Evolutionary conservation across 2,329 filamentous ascomycete species (phyloP), one percentile per base, ranked within the genome.

Genomic region (Diaporthe ilicicola): DNA sequence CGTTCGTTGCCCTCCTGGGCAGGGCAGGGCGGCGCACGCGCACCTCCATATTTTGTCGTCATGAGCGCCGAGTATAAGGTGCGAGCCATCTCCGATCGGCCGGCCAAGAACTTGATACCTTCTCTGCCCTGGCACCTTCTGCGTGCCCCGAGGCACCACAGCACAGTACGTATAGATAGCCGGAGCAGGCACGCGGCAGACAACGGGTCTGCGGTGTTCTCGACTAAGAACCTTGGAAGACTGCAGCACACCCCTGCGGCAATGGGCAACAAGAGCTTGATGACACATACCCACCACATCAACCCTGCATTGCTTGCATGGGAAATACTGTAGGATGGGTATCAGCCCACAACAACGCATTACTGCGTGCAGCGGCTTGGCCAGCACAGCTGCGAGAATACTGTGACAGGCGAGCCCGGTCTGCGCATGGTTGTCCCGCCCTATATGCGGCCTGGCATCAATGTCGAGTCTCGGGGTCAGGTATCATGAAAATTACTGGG

Each of bases 201-300:
- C 29, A 50, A 64, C 29, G 44, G 59, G 56, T 62, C 55, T 42
- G 24, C 37, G 32, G 22, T 46, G 39, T 61, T 61, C 27, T 62
- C 39, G 42, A 62, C 27, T 22, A 46, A 39, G 39, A 22, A 62
- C n/a, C n/a, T n/a, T n/a, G n/a, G 13, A 24, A 55, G 56, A 48
- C 56, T 48, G 56, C 39, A 62, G 32, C 50, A 2, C 27, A 53
- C 42, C 56, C 59, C 59, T 62, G 42, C 42, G 29, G 44, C 29
- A 34, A 24, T 37, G 34, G 44, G 42, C 42, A n/a, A 37, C 59
- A 37, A 12, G 29, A 50, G 44, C 59, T 64, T n/a, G 22, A 48
- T 48, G 59, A 62, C 59, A 62, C 59, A 62, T 27, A 12, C 42
- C 59, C 59, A 48, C 59, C 59, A 48, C 19, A 62, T 48, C 59